phyloP scores from a whole-genome alignment of 2,329 filamentous ascomycete genomes.

The Talaromyces rugulosus region DNA sequence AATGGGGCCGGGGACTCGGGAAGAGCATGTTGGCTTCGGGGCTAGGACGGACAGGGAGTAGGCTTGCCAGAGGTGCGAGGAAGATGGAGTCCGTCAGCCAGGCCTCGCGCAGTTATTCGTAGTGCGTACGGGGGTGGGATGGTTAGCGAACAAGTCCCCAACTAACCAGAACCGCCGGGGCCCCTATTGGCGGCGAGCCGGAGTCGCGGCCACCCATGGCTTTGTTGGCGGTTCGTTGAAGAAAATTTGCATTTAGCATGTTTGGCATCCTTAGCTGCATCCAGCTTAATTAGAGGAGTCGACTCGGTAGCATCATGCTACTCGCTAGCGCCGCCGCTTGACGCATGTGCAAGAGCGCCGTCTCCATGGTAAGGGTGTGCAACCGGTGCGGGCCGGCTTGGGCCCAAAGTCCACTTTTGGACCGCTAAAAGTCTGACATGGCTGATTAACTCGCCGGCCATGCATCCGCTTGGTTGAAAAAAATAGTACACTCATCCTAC shows the following conservation, averaged over 20 bases:
- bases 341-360: constrained; percentile 12
- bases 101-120: background rate
- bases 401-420: constrained; percentile 1
- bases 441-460: background rate
- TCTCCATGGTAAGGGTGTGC: constrained; percentile 10
- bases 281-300: constrained; percentile 4
- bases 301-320: constrained; percentile 2
- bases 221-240: background rate
- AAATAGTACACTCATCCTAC: background rate
- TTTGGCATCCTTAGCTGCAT: background rate
- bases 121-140: background rate
- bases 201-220: background rate
- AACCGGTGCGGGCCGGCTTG: constrained; percentile 4
- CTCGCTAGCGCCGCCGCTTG: constrained; percentile 1
- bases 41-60: constrained; percentile 2
- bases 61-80: background rate
- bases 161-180: background rate
- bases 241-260: background rate
- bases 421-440: background rate
- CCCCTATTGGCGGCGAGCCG: background rate
- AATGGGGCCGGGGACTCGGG: constrained; percentile 11
- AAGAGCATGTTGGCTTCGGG: constrained; percentile 6
- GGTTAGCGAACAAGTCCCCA: background rate
- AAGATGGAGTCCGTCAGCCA: background rate
- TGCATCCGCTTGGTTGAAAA: constrained; percentile 1